Base-by-base conservation (phyloP, 306 rosid genomes). In the Vigna nakashimae region DNA sequence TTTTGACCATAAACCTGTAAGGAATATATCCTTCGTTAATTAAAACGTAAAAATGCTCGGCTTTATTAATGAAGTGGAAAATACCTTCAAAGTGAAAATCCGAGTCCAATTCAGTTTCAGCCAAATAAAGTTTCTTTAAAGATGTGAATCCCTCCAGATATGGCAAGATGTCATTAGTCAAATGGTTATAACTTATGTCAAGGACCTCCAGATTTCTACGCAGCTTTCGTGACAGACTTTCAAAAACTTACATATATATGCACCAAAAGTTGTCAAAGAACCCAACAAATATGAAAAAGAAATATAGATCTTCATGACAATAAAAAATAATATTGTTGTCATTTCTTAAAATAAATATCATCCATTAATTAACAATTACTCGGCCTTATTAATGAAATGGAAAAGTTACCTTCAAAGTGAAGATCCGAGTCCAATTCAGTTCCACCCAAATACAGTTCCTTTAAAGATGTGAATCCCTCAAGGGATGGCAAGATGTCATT, bases 391-490 rank as follows among this genome's bases (percentile, higher is more conserved):
- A 20, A 20, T 20, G 28, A 26, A 1, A 26, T 1, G 28, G 3
- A 26, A 26, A 28, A 28, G 32, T 49, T 43, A 45, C 76, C 76
- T 32, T 58, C 32, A 5, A 78, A 3, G 9, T 69, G 42, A 78
- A 45, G 70, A 46, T 18, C 40, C 4, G 70, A 78, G 52, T 57
- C 30, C 59, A 77, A 28, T 56, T n/a, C 7, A 58, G 0, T 57
- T 0, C 0, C 0, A 46, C 0, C 0, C 52, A 78, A 58, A 69
- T 58, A 0, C 1, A 78, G 3, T 3, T 57, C 6, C 9, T 69
- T 78, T 75, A 78, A 58, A 5, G 76, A 78, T 46, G 5, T 43
- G 40, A 78, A 58, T 18, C 63, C 63, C 16, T 28, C 9, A 0
- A 77, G 69, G 3, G 51, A 56, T 60, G 46, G 45, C 2, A 69